Base-by-base conservation (phyloP, 768 basidiomycete genomes). In the Royoungia palumana region DNA sequence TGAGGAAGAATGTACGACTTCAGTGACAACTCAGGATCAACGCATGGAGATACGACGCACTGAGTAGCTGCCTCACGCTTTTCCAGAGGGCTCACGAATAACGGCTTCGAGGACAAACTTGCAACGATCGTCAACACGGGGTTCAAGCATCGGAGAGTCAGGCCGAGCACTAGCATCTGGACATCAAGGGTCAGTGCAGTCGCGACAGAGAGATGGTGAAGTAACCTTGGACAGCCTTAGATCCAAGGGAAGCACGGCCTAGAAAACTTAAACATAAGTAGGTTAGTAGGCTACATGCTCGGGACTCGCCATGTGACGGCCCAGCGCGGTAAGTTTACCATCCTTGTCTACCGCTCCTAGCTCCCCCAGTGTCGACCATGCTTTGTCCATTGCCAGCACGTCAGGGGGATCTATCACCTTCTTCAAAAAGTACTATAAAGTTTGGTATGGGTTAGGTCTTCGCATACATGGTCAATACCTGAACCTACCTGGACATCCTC, bases 181-280 rank as follows among this genome's bases (percentile, higher is more conserved):
- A 35, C 4, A 25, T 16, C 24, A 27, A 34, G 5, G 22, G 20
- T 53, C 37, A 60, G 47, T 38, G 20, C 44, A 14, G 19, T 40
- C 34, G 6, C 45, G 34, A 21, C 16, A 27, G 1, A 39, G 14
- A 46, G 17, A 14, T 6, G 5, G 10, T 10, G 35, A 38, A 11
- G 47, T 38, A 22, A 87, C 88, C 76, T 96, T 97, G 8, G 82
- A 90, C 22, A 97, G 76, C 35, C 91, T 78, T 10, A 94, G 71
- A 67, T 97, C 94, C 13, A 95, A 72, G 1, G 94, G 94, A n/a
- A 96, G 75, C 68, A 84, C 77, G 3, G 89, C 77, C 89, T 93
- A 57, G 12, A 49, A 21, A 45, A n/a, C n/a, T n/a, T n/a, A n/a
- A 37, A n/a, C 6, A 39, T 48, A 30, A 54, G 38, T 3, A 2